Percentiles rank a stretch among this genome's conserved stretches.
Conservation (phyloP, 2,329 filamentous ascomycete genomes). For the Aspergillus uvarum region DNA sequence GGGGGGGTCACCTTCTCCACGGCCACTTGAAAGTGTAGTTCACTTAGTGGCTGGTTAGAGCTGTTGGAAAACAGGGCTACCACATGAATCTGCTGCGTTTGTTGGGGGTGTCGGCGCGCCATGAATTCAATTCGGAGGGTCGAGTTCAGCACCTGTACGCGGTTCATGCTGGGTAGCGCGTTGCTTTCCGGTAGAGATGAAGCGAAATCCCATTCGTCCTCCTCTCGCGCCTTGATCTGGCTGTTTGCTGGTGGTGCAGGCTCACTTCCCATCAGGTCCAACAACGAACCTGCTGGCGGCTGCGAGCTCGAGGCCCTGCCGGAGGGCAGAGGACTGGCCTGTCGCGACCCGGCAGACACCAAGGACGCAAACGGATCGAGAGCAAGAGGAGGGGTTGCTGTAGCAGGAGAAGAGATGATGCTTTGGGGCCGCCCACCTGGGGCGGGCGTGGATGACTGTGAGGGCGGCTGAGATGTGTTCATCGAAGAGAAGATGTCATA, state of each 20-base stretch:
- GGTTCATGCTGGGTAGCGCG: conserved; percentile 60
- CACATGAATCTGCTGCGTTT: conserved; percentile 63
- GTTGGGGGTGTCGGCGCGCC: conserved; percentile 59
- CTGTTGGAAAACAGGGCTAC: conserved; percentile 82
- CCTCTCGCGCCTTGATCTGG: conserved; percentile 52
- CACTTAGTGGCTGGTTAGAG: conserved; percentile 66
- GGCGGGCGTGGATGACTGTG: conserved; percentile 51
- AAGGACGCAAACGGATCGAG: conserved; percentile 63
- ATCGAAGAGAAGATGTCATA: conserved; percentile 59
- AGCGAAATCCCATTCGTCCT: conserved; percentile 93
- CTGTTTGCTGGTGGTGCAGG: conserved; percentile 27
- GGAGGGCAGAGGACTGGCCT: conserved; percentile 41
- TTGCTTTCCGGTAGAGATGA: conserved; percentile 71
- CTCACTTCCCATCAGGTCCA: conserved; percentile 32
- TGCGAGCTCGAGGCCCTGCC: conserved; percentile 23
- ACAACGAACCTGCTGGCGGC: conserved; percentile 28
- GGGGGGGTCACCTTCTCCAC: conserved; percentile 73
- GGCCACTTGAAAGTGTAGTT: conserved; percentile 87
- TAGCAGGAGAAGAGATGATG: conserved; percentile 24
- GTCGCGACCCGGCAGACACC: conserved; percentile 52
- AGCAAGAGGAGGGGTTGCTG: conserved; percentile 39
- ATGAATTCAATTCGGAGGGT: conserved; percentile 71
- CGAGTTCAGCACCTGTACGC: conserved; percentile 67
- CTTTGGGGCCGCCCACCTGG: conserved; percentile 39
- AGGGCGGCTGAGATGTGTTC: conserved; percentile 47